These are phyloP conservation scores for Lasiosphaeria hispida DNA, from an alignment of 495 filamentous ascomycete species.

Conservation along the genomic window DNA sequence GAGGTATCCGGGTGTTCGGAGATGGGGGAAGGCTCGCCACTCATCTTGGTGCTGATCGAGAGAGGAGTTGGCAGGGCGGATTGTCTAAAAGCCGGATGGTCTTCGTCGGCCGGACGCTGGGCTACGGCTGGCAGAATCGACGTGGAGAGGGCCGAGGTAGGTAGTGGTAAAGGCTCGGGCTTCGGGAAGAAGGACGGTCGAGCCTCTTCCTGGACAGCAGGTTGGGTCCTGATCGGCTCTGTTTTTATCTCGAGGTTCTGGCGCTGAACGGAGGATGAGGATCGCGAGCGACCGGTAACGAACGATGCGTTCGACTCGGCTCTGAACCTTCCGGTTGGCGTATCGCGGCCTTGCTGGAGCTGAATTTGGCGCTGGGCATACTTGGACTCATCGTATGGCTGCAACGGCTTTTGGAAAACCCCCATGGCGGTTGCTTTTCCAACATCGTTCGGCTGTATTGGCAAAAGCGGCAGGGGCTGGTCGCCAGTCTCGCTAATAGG, in stretches of 20 bases:
- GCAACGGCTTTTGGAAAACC: slow-evolving; percentile 74
- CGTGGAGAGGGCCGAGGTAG: slow-evolving; percentile 29
- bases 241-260: slow-evolving; percentile 20
- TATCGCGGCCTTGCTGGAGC: slow-evolving; percentile 66
- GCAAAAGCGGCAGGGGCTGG: slow-evolving; percentile 45
- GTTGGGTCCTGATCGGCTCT: slow-evolving; percentile 15
- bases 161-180: slow-evolving; percentile 25
- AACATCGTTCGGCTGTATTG: slow-evolving; percentile 71
- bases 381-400: slow-evolving; percentile 77
- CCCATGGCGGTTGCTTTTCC: slow-evolving; percentile 86
- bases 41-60: slow-evolving; percentile 25
- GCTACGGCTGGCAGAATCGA: slow-evolving; percentile 24
- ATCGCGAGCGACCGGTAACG: slow-evolving; percentile 29
- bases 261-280: slow-evolving; percentile 31
- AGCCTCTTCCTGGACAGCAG: slow-evolving; percentile 38
- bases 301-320: slow-evolving; percentile 33
- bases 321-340: slow-evolving; percentile 37
- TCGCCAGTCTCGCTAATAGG: slow-evolving; percentile 70
- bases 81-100: slow-evolving; percentile 47
- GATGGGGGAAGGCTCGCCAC: slow-evolving; percentile 25
- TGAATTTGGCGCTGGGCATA: slow-evolving; percentile 79
- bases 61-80: slow-evolving; percentile 37
- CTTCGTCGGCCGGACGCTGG: slow-evolving; percentile 42
- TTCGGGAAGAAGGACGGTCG: not conserved
- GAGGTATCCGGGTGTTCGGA: slow-evolving; percentile 21